Percentiles rank a stretch among this genome's conserved stretches.
These are phyloP conservation scores for Camellia sinensis DNA, from an alignment of 148 eudicot species.

Conservation along the genomic window DNA sequence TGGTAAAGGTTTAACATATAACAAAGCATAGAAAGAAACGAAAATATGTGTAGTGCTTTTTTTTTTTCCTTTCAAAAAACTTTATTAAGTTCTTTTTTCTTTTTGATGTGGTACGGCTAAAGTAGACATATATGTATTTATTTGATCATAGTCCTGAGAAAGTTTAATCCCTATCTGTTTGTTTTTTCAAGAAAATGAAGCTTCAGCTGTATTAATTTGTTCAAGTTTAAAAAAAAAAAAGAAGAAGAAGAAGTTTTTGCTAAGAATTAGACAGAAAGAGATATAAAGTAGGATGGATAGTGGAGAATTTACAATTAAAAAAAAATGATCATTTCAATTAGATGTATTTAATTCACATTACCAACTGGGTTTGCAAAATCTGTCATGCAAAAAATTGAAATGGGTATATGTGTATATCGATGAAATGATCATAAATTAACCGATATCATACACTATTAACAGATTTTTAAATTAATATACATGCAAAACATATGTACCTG, in stretches of 20 bases:
- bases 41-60: not conserved
- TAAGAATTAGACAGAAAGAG: not conserved
- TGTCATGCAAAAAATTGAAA: not conserved
- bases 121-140: not conserved
- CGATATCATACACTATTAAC: too few species aligned
- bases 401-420: too few species aligned
- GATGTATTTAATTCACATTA: not conserved
- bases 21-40: not conserved
- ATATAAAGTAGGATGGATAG: not conserved
- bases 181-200: not conserved
- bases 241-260: too few species aligned
- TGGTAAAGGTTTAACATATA: constrained; percentile 8
- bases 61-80: not conserved
- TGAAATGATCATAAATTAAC: too few species aligned
- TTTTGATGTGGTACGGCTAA: not conserved
- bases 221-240: too few species aligned
- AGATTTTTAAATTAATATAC: too few species aligned
- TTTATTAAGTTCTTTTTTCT: not conserved
- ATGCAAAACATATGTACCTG: constrained; percentile 35
- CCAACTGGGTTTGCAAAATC: not conserved
- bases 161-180: not conserved
- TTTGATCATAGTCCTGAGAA: constrained; percentile 4
- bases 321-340: not conserved
- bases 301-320: not conserved
- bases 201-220: not conserved